Percentiles rank a stretch among this genome's conserved stretches.
Conservation (phyloP, 2,329 filamentous ascomycete species). For the Trichoderma koningii region DNA sequence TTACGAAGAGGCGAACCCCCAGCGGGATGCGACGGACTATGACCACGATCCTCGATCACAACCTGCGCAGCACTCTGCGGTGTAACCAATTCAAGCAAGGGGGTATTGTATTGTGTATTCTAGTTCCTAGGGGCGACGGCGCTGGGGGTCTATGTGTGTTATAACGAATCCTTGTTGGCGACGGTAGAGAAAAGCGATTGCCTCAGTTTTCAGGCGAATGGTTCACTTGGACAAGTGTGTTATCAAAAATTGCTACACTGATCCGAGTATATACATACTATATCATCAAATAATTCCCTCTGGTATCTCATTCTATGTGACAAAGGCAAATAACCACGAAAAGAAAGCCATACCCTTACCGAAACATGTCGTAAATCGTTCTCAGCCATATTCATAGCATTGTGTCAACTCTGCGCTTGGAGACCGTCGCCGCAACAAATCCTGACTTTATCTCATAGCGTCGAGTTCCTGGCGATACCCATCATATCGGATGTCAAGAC, state of each 20-base stretch:
- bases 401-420: background rate
- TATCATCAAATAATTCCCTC: background rate
- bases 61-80: background rate
- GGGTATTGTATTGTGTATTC: no score
- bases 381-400: background rate
- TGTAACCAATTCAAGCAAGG: background rate
- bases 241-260: no score
- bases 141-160: no score
- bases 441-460: background rate
- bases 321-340: background rate
- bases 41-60: background rate
- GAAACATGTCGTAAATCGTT: background rate
- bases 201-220: no score
- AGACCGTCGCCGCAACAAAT: background rate
- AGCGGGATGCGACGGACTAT: background rate
- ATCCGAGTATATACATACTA: no score
- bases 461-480: slow-evolving; percentile 15
- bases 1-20: slow-evolving; percentile 5
- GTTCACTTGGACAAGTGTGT: no score
- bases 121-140: no score
- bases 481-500: slow-evolving; percentile 42
- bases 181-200: no score
- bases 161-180: no score
- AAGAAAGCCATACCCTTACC: background rate
- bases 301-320: background rate